Evolutionary conservation across 2,329 filamentous ascomycete species (phyloP).

Genomic region (Pleurostoma richardsiae): DNA sequence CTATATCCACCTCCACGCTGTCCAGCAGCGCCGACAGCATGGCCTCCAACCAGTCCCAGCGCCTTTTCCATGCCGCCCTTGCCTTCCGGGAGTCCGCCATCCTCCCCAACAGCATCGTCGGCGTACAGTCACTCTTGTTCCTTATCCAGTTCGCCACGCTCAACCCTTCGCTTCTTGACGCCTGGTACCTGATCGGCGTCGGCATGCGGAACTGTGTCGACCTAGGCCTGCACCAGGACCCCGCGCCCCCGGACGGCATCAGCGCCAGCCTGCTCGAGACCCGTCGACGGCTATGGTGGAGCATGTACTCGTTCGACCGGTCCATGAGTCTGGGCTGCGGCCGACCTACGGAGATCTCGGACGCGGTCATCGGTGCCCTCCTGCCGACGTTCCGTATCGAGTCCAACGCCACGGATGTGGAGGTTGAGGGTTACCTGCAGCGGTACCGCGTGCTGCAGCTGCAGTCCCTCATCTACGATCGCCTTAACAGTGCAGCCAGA

Average conservation of each 20-base stretch:
- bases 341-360: slow-evolving; percentile 14
- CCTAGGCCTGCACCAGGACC: slow-evolving; percentile 16
- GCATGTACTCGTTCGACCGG: slow-evolving; percentile 18
- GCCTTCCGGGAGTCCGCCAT: slow-evolving; percentile 15
- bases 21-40: slow-evolving; percentile 17
- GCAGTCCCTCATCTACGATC: slow-evolving; percentile 16
- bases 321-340: slow-evolving; percentile 16
- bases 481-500: slow-evolving; percentile 1
- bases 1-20: slow-evolving; percentile 16
- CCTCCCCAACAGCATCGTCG: slow-evolving; percentile 14
- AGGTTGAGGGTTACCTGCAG: slow-evolving; percentile 16
- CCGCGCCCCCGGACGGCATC: slow-evolving; percentile 5
- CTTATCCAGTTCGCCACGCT: slow-evolving; percentile 18
- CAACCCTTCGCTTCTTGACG: slow-evolving; percentile 14
- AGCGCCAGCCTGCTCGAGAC: slow-evolving; percentile 14
- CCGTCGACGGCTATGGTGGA: slow-evolving; percentile 16
- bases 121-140: slow-evolving; percentile 16
- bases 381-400: slow-evolving; percentile 16
- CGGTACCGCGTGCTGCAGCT: slow-evolving; percentile 15
- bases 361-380: slow-evolving; percentile 11
- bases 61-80: slow-evolving; percentile 14
- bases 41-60: slow-evolving; percentile 13
- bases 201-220: slow-evolving; percentile 17
- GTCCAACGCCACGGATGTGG: slow-evolving; percentile 10
- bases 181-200: slow-evolving; percentile 17